Evolutionary conservation across 192 early-diverging fungal species (phyloP), one percentile per base, ranked within the genome.

Genomic region (Coemansia erecta): DNA sequence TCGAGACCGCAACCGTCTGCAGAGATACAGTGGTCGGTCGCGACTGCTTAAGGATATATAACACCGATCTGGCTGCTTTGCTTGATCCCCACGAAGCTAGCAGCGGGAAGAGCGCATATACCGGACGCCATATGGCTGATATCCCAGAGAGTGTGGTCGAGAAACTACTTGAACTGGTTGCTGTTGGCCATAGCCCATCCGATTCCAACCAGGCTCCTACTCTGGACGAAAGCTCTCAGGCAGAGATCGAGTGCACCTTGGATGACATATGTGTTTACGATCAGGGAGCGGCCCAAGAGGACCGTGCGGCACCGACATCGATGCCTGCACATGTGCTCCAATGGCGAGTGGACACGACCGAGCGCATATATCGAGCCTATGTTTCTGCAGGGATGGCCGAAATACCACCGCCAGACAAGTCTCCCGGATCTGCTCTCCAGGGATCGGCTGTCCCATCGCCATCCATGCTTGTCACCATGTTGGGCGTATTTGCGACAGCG

Each of bases 311-410:
- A 31, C 28, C 18, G 46, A 15, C n/a, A 2, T 49, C 47, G 2
- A 26, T 19, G 1, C 7, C 8, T 22, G 47, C 18, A 8, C 10
- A 42, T 2, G n/a, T 48, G 10, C 31, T 21, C 15, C 15, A 11
- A 14, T 78, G 75, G 75, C 65, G 75, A n/a, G 61, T 63, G 3
- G 58, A 60, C 9, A 66, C 70, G 13, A 61, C 56, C 1, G 75
- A 78, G 56, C 64, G 70, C 55, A 60, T 78, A 15, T 78, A 78
- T 31, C 65, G 66, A 11, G 58, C 59, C 6, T 72, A 57, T 45
- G 49, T 78, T 10, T 64, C 75, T 0, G 35, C 66, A 3, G 75
- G 75, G 3, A 72, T 78, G 15, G 39, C 46, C 19, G 69, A 78
- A 42, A 55, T 78, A 9, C 56, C 70, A 9, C 50, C 75, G 8